Evolutionary conservation across 495 filamentous ascomycete genomes (phyloP).

Genomic region (Neurospora sp.): DNA sequence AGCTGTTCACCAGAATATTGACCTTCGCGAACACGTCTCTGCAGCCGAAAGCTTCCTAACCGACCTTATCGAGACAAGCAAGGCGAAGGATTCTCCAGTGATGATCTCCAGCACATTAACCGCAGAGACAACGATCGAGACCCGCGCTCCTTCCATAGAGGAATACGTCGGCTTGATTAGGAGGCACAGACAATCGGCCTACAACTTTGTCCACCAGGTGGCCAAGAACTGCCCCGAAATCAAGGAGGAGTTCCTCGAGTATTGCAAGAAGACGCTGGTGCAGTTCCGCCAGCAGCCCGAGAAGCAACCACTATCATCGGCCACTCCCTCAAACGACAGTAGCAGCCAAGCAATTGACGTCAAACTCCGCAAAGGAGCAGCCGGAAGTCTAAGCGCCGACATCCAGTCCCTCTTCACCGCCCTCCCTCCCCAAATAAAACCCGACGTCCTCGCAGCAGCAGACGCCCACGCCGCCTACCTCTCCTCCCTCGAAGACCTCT

Average conservation of each 20-base stretch:
- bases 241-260: slow-evolving; percentile 34
- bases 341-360: background rate
- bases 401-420: slow-evolving; percentile 36
- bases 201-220: slow-evolving; percentile 54
- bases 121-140: slow-evolving; percentile 3
- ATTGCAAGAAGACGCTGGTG: slow-evolving; percentile 23
- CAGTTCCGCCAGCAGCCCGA: slow-evolving; percentile 15
- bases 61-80: slow-evolving; percentile 46
- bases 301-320: background rate
- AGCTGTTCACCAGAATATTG: slow-evolving; percentile 50
- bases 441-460: slow-evolving; percentile 28
- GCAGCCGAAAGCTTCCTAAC: slow-evolving; percentile 48
- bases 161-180: slow-evolving; percentile 50
- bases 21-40: slow-evolving; percentile 48
- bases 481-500: slow-evolving; percentile 33
- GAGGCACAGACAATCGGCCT: slow-evolving; percentile 42
- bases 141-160: slow-evolving; percentile 41
- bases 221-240: slow-evolving; percentile 52
- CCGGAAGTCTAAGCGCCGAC: slow-evolving; percentile 33
- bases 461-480: slow-evolving; percentile 49
- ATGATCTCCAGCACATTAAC: background rate
- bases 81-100: slow-evolving; percentile 17
- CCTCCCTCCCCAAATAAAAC: slow-evolving; percentile 29
- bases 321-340: background rate
- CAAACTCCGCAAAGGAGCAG: slow-evolving; percentile 11